Base-by-base conservation (phyloP, 2,329 filamentous ascomycete species). In the Teratosphaeria destructans region DNA sequence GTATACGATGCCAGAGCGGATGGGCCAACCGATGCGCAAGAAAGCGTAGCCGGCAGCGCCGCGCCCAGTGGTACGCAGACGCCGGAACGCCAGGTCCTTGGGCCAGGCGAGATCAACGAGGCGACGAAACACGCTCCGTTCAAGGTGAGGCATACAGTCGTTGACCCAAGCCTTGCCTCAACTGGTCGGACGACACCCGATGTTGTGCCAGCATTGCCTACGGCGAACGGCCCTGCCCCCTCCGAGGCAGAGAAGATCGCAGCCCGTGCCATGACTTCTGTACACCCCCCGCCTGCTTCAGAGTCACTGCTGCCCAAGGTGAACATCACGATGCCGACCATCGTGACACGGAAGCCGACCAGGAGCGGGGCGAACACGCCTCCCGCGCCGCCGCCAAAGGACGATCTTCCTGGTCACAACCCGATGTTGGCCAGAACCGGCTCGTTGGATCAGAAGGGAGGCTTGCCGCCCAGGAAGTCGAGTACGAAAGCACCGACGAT, bases 91-190 rank as follows among this genome's bases (percentile, higher is more conserved):
- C 27, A 26, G 27, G 55, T 47, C 32, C 49, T 32, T 19, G 57
- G 58, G 19, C 54, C 60, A 32, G 59, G 49, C 26, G 54, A 61
- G 26, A n/a, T 47, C 23, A 57, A 59, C n/a, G 58, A 64, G 29
- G 39, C 61, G 16, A 54, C 60, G 14, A 64, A 59, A 57, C 29
- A 61, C 4, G 61, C 60, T 52, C 67, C 67, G 0, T 69, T 69
- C 64, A 66, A 66, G 55, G 62, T 69, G 60, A 61, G 67, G 56
- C 64, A 67, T 60, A 62, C 63, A 23, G 59, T 68, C 37, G 65
- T 67, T 43, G 66, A 68, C 55, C 57, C 65, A 1, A 65, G 61
- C 54, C 60, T 65, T 39, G 62, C 63, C 27, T 16, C 19, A 34
- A 11, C 7, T 8, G 43, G 35, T 19, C 12, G 52, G 52, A 55